These are phyloP conservation scores for Lactarius psammicola DNA, from an alignment of 768 basidiomycete species.

Conservation along the genomic window DNA sequence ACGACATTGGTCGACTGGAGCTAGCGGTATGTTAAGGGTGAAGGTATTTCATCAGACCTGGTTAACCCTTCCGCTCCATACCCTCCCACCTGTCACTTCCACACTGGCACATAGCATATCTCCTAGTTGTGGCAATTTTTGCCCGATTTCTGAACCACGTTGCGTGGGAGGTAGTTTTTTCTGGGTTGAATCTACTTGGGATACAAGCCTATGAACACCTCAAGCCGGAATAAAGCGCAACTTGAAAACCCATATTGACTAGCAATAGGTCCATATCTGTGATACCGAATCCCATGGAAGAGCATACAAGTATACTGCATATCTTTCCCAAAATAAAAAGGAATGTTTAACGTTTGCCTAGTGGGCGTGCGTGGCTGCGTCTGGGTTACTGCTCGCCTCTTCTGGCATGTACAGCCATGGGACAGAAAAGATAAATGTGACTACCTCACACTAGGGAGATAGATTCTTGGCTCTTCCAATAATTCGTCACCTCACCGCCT, in stretches of 20 bases:
- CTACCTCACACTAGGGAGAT: background rate
- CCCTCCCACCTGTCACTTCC: too few relatives aligned
- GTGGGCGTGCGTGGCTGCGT: background rate
- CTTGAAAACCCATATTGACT: background rate
- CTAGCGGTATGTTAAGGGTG: background rate
- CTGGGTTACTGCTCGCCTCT: background rate
- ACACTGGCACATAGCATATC: too few relatives aligned
- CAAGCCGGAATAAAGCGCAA: background rate
- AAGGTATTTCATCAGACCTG: background rate
- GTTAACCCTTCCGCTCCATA: background rate
- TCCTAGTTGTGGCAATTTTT: background rate
- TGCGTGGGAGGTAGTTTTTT: background rate
- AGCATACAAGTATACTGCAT: too few relatives aligned
- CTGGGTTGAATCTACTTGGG: background rate
- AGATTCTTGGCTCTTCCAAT: background rate
- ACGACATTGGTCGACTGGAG: background rate
- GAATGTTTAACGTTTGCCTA: too few relatives aligned
- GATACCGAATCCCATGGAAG: background rate
- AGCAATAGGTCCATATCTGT: background rate
- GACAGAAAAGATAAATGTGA: background rate
- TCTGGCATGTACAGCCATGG: background rate
- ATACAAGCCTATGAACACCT: background rate
- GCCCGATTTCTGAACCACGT: background rate
- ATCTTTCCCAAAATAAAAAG: too few relatives aligned
- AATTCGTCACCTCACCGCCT: background rate